Base-by-base conservation (phyloP, 2,329 filamentous ascomycete species). In the Fusarium nodosum region DNA sequence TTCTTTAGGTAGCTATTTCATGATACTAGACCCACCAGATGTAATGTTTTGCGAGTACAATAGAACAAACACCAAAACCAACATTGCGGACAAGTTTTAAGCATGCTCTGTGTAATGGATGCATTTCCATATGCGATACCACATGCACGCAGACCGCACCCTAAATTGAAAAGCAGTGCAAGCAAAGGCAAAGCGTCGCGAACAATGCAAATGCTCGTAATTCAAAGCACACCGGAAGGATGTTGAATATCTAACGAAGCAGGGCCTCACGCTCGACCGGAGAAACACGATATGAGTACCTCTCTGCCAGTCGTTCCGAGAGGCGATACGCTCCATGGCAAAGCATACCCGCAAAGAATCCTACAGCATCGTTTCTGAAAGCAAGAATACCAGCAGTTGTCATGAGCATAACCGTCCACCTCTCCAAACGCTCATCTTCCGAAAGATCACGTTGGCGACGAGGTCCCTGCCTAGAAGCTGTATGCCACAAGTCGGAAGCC, bases 341-440 rank as follows among this genome's bases (percentile, higher is more conserved):
- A 5, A 92, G 77, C 84, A 97, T 87, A 0, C 95, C 95, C 0
- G 91, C 93, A 16, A 92, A 64, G 74, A 97, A 97, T 0, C 95
- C 95, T 8, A 97, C 87, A 0, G 91, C 94, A 79, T 97, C 94
- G 75, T 97, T 98, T 78, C 89, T 91, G 74, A 97, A 97, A 0
- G 93, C 93, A 51, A 98, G 79, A 56, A 97, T 86, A 4, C 91
- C 87, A 0, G 92, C 94, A 11, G 93, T 89, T 0, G 95, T 98
- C 66, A 94, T 90, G 61, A 97, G 85, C 94, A 97, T 97, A 0
- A 97, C 90, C 24, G 89, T 92, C 92, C 93, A 97, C 60, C 94
- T 85, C 77, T 93, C 88, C 58, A 86, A 86, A 46, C 89, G 86
- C 79, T 96, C 92, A 53, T 87, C 82, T 18, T 93, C 90, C 2